Evolutionary conservation across 1,284 basidiomycete genomes (phyloP), one percentile per base, ranked within the genome.

Genomic region (Trichosporon inkin): DNA sequence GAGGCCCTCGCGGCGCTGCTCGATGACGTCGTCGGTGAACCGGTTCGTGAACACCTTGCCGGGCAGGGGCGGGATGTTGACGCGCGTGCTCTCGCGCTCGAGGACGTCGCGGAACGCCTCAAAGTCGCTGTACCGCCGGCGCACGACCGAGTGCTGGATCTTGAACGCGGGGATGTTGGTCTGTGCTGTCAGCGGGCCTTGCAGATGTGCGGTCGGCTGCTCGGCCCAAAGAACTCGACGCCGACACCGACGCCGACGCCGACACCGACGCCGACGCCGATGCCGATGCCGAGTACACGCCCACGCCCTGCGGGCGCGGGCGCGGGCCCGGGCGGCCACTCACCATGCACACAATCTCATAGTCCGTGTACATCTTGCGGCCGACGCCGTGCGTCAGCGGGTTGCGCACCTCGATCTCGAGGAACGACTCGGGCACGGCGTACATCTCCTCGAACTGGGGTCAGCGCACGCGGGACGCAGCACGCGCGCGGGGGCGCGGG

Each of bases 141-240:
- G 87, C 28, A 99, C 96, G 51, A 91, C 83, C 2, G 93, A 97
- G 80, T 96, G 93, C 44, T 90, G 88, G 57, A 98, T 84, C 76
- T 97, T 96, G 84, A 99, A 99, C 1, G 95, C 96, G 32, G 95
- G 96, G 69, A 99, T 99, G 79, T 99, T 99, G 67, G 95, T 99
- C 89, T 97, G 68, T 13, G 16, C 17, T 13, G 56, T 62, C 36
- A 62, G 63, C 22, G n/a, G n/a, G n/a, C n/a, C n/a, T n/a, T n/a
- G n/a, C n/a, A n/a, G n/a, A n/a, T n/a, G n/a, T n/a, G n/a, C n/a
- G n/a, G n/a, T n/a, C n/a, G n/a, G n/a, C n/a, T n/a, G n/a, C n/a
- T n/a, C n/a, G n/a, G n/a, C n/a, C n/a, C n/a, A n/a, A n/a, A n/a
- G n/a, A n/a, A n/a, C n/a, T n/a, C n/a, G n/a, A n/a, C n/a, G n/a